Evolutionary conservation across 192 early-diverging fungal species (phyloP).

Genomic region (Coemansia sp.): DNA sequence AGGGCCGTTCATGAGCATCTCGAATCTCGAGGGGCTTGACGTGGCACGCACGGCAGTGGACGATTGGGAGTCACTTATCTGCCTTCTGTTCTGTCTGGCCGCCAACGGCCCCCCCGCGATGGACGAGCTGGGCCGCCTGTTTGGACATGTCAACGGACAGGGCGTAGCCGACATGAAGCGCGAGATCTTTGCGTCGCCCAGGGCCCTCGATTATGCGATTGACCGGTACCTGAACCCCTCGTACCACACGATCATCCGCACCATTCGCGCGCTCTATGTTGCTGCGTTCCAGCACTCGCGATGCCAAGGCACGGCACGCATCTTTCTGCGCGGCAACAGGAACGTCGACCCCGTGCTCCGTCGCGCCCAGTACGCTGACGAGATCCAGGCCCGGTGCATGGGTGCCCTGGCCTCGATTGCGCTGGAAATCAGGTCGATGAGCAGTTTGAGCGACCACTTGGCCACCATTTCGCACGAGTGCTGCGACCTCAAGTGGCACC

Average conservation of each 20-base stretch:
- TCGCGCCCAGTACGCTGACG: conserved; percentile 38
- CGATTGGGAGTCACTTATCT: conserved; percentile 49
- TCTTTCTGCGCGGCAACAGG: conserved; percentile 36
- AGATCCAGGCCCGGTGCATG: conserved; percentile 37
- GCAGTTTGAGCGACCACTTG: conserved; percentile 19
- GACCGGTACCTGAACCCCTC: conserved; percentile 23
- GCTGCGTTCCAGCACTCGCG: conserved; percentile 35
- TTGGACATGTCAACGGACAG: conserved; percentile 13
- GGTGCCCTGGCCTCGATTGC: conserved; percentile 11
- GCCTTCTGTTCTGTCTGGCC: conserved; percentile 43
- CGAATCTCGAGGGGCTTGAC: conserved; percentile 46
- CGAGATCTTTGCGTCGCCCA: conserved; percentile 25
- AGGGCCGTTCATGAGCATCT: conserved; percentile 49
- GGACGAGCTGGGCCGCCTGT: conserved; percentile 29
- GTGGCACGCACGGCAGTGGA: conserved; percentile 44
- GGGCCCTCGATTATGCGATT: conserved; percentile 27
- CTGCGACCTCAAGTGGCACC: conserved; percentile 13
- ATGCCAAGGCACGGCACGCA: conserved; percentile 37
- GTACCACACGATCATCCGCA: conserved; percentile 20
- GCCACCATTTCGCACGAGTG: conserved; percentile 28
- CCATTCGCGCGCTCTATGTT: conserved; percentile 30
- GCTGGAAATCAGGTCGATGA: conserved; percentile 8
- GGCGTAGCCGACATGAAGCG: conserved; percentile 41
- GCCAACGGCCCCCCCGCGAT: conserved; percentile 15
- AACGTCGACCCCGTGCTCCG: conserved; percentile 43